Conservation (phyloP, 257 asterid species). For the Apocynum venetum region DNA sequence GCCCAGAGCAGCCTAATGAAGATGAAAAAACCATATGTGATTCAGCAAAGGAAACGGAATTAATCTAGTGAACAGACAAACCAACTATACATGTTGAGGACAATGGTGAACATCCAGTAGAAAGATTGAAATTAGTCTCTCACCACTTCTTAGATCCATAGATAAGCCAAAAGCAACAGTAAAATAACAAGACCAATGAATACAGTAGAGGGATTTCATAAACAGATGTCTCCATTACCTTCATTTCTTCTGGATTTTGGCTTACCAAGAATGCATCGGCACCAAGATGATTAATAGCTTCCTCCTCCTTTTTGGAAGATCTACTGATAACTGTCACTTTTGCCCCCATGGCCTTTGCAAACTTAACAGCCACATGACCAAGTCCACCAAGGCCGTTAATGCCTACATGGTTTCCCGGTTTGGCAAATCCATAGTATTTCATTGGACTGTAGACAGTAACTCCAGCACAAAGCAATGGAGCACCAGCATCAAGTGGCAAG, state of each 20-base stretch:
- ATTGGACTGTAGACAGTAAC: conserved; percentile 41
- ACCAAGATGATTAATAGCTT: conserved; percentile 37
- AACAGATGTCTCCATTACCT: conserved; percentile 23
- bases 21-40: not conserved
- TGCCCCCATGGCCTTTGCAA: conserved; percentile 45
- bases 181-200: not conserved
- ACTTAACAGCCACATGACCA: conserved; percentile 45
- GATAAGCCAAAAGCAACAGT: too few species aligned
- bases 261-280: conserved; percentile 41
- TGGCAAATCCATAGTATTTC: conserved; percentile 37
- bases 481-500: conserved; percentile 31
- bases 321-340: conserved; percentile 43
- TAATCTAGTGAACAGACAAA: not conserved
- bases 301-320: conserved; percentile 34
- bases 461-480: conserved; percentile 51
- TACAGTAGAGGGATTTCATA: not conserved
- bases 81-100: not conserved
- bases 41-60: not conserved
- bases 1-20: conserved; percentile 26
- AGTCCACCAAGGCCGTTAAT: conserved; percentile 15
- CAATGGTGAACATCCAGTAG: not conserved
- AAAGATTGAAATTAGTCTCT: not conserved
- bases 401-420: conserved; percentile 40
- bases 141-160: too few species aligned
- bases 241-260: conserved; percentile 27